A percentile compares a stretch with the other conserved stretches of the same genome.
Conservation (phyloP, 768 basidiomycete genomes). For the Coprinellus aureogranulatus region DNA sequence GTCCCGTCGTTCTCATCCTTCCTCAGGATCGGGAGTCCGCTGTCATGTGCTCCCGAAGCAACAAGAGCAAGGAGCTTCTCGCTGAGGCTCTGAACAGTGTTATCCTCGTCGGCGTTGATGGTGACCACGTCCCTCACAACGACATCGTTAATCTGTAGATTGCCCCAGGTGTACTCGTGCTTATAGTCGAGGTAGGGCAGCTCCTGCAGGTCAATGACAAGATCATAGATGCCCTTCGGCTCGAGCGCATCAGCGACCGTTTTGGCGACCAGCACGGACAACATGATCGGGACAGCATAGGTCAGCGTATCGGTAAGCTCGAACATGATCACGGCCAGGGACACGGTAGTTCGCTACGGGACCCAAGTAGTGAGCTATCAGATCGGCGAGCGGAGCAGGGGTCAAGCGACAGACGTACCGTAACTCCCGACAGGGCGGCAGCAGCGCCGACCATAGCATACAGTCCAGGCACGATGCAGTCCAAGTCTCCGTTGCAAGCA, state of each 20-base stretch:
- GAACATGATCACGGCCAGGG: conserved; percentile 93
- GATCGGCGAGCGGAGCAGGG: background rate
- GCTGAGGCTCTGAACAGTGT: conserved; percentile 76
- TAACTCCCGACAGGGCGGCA: conserved; percentile 92
- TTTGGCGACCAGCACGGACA: conserved; percentile 85
- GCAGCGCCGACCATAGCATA: conserved; percentile 98
- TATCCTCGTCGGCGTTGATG: conserved; percentile 68
- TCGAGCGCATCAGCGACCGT: conserved; percentile 86
- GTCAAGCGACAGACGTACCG: conserved; percentile 46
- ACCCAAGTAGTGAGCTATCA: background rate
- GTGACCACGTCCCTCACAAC: conserved; percentile 67
- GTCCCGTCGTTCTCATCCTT: conserved; percentile 44
- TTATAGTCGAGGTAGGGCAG: conserved; percentile 93
- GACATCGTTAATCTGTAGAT: conserved; percentile 70
- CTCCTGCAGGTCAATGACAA: conserved; percentile 89
- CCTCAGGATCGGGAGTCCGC: conserved; percentile 84
- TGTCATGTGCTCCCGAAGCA: conserved; percentile 63
- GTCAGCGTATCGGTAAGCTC: conserved; percentile 92
- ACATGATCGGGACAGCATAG: conserved; percentile 88
- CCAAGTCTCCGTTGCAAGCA: conserved; percentile 58
- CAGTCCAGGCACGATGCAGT: conserved; percentile 84
- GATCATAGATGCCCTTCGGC: conserved; percentile 94
- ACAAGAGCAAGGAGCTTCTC: conserved; percentile 64
- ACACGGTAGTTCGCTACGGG: conserved; percentile 78
- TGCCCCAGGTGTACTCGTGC: conserved; percentile 85